phyloP scores from a whole-genome alignment of 306 rosid genomes.

The Pyrus communis region DNA sequence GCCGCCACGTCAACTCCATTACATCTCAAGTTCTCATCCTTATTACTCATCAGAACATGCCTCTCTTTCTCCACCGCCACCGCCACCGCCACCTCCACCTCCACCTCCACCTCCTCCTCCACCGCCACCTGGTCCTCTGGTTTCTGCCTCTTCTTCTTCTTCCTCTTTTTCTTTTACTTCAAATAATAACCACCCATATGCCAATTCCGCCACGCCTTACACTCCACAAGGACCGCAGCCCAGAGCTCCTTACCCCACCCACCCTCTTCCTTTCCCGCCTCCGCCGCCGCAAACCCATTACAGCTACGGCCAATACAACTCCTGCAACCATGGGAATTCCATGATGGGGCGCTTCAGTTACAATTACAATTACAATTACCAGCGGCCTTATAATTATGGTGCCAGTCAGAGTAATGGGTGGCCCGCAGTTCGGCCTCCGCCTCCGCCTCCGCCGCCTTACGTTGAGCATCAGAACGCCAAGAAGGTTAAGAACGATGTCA shows the following conservation, averaged over 20 bases:
- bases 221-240: not conserved
- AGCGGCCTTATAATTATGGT: constrained; percentile 31
- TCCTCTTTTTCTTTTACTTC: not conserved
- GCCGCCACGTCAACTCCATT: constrained; percentile 23
- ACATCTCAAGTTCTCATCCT: constrained; percentile 19
- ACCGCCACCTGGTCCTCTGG: not conserved
- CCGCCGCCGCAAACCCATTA: constrained; percentile 43
- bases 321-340: constrained; percentile 31
- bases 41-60: constrained; percentile 30
- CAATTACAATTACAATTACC: constrained; percentile 22
- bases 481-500: constrained; percentile 72
- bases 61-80: constrained; percentile 30
- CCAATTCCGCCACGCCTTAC: constrained; percentile 12
- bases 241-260: constrained; percentile 3
- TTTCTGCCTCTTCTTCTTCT: not conserved
- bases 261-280: constrained; percentile 7
- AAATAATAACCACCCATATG: not conserved
- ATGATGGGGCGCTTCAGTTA: constrained; percentile 23
- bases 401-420: constrained; percentile 45
- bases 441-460: constrained; percentile 43
- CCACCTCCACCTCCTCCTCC: constrained; percentile 13
- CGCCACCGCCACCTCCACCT: constrained; percentile 16
- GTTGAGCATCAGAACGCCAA: constrained; percentile 76
- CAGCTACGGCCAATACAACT: constrained; percentile 38
- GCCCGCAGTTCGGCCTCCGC: constrained; percentile 31